phyloP scores from a whole-genome alignment of 1,284 basidiomycete genomes.

The Erythrobasidium hasegawianum region DNA sequence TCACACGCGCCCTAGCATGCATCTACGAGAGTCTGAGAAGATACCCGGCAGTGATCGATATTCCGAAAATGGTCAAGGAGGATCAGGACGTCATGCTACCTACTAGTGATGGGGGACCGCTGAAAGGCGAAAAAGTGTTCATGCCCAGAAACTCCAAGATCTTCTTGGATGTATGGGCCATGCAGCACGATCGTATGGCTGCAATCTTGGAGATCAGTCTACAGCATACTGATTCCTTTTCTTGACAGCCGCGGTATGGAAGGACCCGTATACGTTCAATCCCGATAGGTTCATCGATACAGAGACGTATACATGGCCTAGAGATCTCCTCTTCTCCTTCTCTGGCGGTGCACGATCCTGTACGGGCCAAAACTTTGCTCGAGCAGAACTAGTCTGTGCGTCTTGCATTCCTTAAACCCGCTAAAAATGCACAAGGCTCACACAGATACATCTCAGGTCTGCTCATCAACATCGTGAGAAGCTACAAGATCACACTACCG shows the following conservation, averaged over 20 bases:
- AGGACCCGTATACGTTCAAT: conserved; percentile 55
- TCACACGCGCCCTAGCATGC: conserved; percentile 53
- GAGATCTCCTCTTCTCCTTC: conserved; percentile 56
- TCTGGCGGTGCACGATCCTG: conserved; percentile 57
- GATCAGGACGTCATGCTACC: conserved; percentile 44
- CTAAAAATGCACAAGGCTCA: not conserved
- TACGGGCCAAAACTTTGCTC: conserved; percentile 55
- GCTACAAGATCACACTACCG: conserved; percentile 17
- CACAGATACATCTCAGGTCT: conserved; percentile 5
- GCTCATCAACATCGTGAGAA: conserved; percentile 16
- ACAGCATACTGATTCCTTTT: too few relatives aligned
- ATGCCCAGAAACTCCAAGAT: conserved; percentile 53
- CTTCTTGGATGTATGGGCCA: conserved; percentile 38
- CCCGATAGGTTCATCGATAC: conserved; percentile 56
- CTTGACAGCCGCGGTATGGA: conserved; percentile 56
- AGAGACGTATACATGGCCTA: conserved; percentile 51
- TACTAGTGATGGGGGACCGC: conserved; percentile 47
- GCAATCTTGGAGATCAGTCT: too few relatives aligned
- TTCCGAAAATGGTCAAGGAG: conserved; percentile 51
- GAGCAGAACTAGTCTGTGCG: conserved; percentile 25
- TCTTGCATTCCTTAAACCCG: not conserved
- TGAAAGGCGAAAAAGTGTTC: conserved; percentile 50
- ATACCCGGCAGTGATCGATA: conserved; percentile 57
- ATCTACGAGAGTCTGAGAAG: conserved; percentile 61
- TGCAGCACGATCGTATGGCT: conserved; percentile 45